Evolutionary conservation across 352 stramenopile species (phyloP), one percentile per base, ranked within the genome.

Genomic region (Lagenidium sp.): DNA sequence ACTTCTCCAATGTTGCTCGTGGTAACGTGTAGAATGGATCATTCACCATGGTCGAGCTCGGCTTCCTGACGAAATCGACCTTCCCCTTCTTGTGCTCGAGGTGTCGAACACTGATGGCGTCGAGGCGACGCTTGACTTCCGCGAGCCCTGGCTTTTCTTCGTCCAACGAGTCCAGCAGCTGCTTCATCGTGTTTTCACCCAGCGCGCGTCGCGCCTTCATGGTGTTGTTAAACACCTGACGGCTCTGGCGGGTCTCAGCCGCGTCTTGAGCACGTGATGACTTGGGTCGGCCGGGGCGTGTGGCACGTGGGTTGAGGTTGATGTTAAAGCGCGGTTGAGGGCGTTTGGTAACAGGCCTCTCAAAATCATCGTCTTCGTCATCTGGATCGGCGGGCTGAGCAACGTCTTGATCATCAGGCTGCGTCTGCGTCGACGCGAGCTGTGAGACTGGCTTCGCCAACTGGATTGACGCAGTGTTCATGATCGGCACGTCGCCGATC

Each of bases 311-410:
- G 12, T 48, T 12, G 21, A 31, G 3, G 3, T 10, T 15, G 4
- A 18, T 18, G 22, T 48, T 32, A 4, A 48, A 16, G 20, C 29
- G 41, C 5, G 41, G 41, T 15, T 48, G 38, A 3, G 41, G 20
- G 2, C 30, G n/a, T n/a, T n/a, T n/a, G n/a, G n/a, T n/a, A n/a
- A n/a, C n/a, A n/a, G n/a, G n/a, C n/a, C n/a, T n/a, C n/a, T n/a
- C n/a, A n/a, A n/a, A n/a, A n/a, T n/a, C n/a, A n/a, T n/a, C n/a
- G n/a, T n/a, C n/a, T n/a, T n/a, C n/a, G n/a, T n/a, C n/a, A n/a
- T n/a, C n/a, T n/a, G n/a, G n/a, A n/a, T n/a, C n/a, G n/a, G n/a
- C n/a, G n/a, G n/a, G n/a, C n/a, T n/a, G n/a, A n/a, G n/a, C n/a
- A n/a, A n/a, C n/a, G n/a, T n/a, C n/a, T n/a, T n/a, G n/a, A n/a